Evolutionary conservation across 805 yeast species (phyloP), one percentile per base, ranked within the genome.

Genomic region (Candida oleophila): DNA sequence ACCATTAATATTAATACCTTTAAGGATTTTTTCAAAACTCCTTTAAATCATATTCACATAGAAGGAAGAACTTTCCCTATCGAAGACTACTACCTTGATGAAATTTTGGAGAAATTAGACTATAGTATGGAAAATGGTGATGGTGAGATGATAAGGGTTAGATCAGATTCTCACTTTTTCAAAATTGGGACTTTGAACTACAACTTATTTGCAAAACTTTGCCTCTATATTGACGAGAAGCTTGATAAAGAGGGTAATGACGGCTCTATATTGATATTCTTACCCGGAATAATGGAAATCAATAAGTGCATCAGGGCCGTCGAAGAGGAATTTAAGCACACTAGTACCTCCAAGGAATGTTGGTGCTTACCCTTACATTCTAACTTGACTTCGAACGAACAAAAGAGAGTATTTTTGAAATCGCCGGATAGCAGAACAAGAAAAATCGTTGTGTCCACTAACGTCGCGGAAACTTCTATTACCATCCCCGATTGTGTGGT

Each of bases 1-100:
- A 92, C 98, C 0, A 91, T 92, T 38, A 87, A 89, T 57, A 77
- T 84, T 1, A 73, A 74, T 8, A 72, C 78, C 37, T 92, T 90
- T 67, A 72, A 77, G 44, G 70, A 74, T 21, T 92, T 86, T 57
- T 92, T 92, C 61, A 68, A 69, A 2, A 56, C 66, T 1, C 62
- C 65, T 1, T 54, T 71, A 32, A 82, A 83, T 14, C 89, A 86
- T 51, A 76, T 85, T 30, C 96, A 90, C 61, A 90, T 92, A 48
- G 88, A 85, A 55, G 99, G 99, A 1, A 75, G 98, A 53, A 94
- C 98, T 0, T 92, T 87, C 62, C 98, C 99, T 0, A 95, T 92
- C 21, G 62, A 80, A 42, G 96, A 90, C 57, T 69, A 68, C 48
- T 91, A 81, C 56, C 73, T 92, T 48, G 95, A 88, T 47, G 80